These are phyloP conservation scores for Tulasnella sp. DNA, from an alignment of 768 basidiomycete species.

Conservation along the genomic window DNA sequence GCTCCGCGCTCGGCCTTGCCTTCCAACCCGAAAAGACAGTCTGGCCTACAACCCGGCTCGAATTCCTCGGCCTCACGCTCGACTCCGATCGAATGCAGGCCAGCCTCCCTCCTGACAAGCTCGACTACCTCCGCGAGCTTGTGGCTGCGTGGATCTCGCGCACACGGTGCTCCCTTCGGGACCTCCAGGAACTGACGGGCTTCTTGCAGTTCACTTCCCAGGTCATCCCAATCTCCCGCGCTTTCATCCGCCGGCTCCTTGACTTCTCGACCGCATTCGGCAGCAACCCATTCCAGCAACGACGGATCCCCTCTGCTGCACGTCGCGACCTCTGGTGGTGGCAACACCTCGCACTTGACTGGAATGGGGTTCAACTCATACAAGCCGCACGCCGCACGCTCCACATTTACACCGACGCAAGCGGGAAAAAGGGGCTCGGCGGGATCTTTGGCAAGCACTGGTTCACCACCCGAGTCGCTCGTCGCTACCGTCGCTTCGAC, in stretches of 20 bases:
- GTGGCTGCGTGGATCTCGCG: constrained; percentile 20
- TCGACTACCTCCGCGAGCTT: constrained; percentile 20
- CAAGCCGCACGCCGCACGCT: constrained; percentile 4
- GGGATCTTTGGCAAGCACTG: constrained; percentile 20
- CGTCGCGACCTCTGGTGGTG: constrained; percentile 27
- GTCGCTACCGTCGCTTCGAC: constrained; percentile 17
- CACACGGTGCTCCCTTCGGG: constrained; percentile 17
- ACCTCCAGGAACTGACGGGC: constrained; percentile 26
- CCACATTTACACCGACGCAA: constrained; percentile 26
- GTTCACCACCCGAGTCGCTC: too few species aligned
- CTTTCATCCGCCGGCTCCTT: constrained; percentile 24
- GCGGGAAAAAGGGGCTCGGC: too few species aligned
- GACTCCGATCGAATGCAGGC: constrained; percentile 25
- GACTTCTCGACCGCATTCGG: constrained; percentile 22
- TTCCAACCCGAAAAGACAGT: constrained; percentile 24
- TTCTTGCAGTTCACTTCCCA: constrained; percentile 28
- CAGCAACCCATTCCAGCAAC: constrained; percentile 16
- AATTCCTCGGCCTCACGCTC: constrained; percentile 17
- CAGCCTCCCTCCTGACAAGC: constrained; percentile 26
- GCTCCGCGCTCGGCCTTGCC: constrained; percentile 23
- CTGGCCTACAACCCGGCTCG: constrained; percentile 16
- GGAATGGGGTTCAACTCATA: constrained; percentile 24
- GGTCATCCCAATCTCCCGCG: constrained; percentile 25
- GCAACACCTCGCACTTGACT: constrained; percentile 19
- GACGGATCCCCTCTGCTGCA: constrained; percentile 20